These are phyloP conservation scores for Xylaria venustula DNA, from an alignment of 495 filamentous ascomycete genomes.

Conservation along the genomic window DNA sequence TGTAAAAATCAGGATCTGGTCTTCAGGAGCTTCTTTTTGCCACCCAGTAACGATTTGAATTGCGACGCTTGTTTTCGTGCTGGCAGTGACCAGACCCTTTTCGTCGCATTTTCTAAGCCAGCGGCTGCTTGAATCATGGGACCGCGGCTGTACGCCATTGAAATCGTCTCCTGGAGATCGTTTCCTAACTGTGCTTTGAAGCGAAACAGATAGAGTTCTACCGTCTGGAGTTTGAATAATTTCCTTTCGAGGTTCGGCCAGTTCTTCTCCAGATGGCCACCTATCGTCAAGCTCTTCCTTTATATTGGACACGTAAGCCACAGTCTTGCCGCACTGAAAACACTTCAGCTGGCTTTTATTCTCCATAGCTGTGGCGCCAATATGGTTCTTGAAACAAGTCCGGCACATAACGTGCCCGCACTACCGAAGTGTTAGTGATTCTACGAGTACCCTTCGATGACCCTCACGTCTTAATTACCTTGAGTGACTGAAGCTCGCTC, in stretches of 20 bases:
- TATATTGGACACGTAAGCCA: background rate
- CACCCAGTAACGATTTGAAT: conserved; percentile 25
- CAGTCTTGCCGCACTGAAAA: background rate
- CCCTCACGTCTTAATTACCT: background rate
- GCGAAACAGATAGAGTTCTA: background rate
- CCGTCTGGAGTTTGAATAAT: background rate
- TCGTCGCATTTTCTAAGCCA: background rate
- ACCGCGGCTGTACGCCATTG: background rate
- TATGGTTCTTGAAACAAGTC: background rate
- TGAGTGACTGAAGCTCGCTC: background rate
- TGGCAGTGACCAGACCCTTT: conserved; percentile 9
- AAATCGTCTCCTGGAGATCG: conserved; percentile 2
- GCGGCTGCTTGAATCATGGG: background rate
- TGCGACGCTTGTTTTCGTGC: conserved; percentile 28
- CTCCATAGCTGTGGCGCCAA: background rate
- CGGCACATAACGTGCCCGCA: background rate
- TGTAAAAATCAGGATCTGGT: conserved; percentile 42
- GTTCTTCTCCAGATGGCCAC: background rate
- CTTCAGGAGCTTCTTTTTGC: conserved; percentile 23
- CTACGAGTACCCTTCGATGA: background rate
- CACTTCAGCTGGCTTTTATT: background rate
- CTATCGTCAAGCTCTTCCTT: background rate
- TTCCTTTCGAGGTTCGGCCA: background rate
- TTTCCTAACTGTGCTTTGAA: background rate
- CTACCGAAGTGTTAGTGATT: background rate